phyloP scores from a whole-genome alignment of 345 rosid species.

The Jatropha curcas region DNA sequence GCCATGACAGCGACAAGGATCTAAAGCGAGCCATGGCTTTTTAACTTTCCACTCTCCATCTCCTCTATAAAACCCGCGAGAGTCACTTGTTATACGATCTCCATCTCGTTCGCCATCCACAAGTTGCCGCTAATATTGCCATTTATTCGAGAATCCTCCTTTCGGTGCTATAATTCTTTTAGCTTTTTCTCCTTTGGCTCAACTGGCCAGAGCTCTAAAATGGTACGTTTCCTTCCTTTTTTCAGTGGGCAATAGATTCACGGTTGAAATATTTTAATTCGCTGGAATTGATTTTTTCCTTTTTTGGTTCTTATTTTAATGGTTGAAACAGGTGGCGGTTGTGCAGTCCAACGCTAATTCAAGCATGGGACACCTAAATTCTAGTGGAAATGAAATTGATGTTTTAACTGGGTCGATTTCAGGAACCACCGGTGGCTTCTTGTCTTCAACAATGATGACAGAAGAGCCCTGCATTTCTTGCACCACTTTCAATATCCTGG shows the following conservation, averaged over 20 bases:
- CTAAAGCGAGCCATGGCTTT: too few species aligned
- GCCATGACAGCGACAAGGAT: too few species aligned
- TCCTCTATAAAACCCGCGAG: not conserved
- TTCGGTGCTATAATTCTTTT: not conserved
- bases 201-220: not conserved
- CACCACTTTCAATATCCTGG: conserved; percentile 79
- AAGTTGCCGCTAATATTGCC: not conserved
- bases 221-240: not conserved
- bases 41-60: too few species aligned
- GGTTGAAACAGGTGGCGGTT: conserved; percentile 33
- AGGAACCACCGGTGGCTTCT: conserved; percentile 19
- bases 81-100: not conserved
- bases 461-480: conserved; percentile 53
- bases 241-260: not conserved
- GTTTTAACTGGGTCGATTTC: conserved; percentile 21
- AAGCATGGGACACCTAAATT: conserved; percentile 26
- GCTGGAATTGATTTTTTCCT: not conserved
- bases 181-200: not conserved
- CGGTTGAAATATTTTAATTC: not conserved
- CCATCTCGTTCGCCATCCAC: not conserved
- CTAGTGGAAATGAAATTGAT: conserved; percentile 32
- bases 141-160: not conserved
- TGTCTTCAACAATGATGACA: conserved; percentile 20
- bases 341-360: conserved; percentile 27
- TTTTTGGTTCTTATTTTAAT: not conserved